These are phyloP conservation scores for Emericellopsis cladophorae DNA, from an alignment of 2,329 filamentous ascomycete species.

Conservation along the genomic window DNA sequence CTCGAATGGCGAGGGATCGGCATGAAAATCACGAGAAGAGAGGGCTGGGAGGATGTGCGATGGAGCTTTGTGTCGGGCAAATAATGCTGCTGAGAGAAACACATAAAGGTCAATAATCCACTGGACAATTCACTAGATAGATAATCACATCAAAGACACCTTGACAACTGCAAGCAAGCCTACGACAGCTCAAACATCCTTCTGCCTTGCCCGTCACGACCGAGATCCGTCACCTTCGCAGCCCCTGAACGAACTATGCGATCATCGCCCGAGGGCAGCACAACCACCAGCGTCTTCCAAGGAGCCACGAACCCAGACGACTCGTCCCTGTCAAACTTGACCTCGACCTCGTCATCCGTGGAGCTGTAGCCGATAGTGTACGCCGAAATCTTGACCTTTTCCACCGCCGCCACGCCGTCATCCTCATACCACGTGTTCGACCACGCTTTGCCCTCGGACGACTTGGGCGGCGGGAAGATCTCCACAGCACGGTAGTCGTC, in stretches of 20 bases:
- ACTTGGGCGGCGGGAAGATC: slow-evolving; percentile 23
- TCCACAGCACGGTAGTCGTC: slow-evolving; percentile 29
- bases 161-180: background rate
- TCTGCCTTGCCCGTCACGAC: slow-evolving; percentile 9
- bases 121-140: too few relatives aligned
- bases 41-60: slow-evolving; percentile 5
- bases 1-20: slow-evolving; percentile 3
- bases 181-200: slow-evolving; percentile 8
- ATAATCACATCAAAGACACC: too few relatives aligned
- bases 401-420: slow-evolving; percentile 18
- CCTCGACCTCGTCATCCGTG: slow-evolving; percentile 7
- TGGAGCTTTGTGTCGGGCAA: slow-evolving; percentile 5
- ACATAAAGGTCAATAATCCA: too few relatives aligned
- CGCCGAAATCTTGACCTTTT: slow-evolving; percentile 17
- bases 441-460: slow-evolving; percentile 11
- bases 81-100: too few relatives aligned
- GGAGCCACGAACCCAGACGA: slow-evolving; percentile 17
- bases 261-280: slow-evolving; percentile 18
- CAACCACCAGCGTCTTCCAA: slow-evolving; percentile 17
- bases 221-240: slow-evolving; percentile 4
- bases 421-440: slow-evolving; percentile 23
- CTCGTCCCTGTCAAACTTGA: slow-evolving; percentile 16
- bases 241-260: slow-evolving; percentile 6
- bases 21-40: slow-evolving; percentile 2
- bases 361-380: slow-evolving; percentile 16